phyloP scores from a whole-genome alignment of 495 filamentous ascomycete genomes.

The Neurospora pannonica region DNA sequence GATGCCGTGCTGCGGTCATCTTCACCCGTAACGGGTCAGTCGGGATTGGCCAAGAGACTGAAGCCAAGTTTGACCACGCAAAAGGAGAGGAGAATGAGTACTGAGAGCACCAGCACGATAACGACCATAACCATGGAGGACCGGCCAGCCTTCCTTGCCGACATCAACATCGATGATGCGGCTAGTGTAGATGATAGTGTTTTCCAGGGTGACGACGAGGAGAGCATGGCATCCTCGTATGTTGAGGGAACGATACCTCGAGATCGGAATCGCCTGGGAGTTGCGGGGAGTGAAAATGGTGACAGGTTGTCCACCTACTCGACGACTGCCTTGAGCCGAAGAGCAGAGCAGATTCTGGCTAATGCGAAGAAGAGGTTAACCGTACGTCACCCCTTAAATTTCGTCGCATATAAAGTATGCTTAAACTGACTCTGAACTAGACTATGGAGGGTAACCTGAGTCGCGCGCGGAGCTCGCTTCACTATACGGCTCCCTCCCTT shows the following conservation, averaged over 20 bases:
- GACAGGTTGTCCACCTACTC: conserved; percentile 41
- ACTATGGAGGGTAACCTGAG: conserved; percentile 86
- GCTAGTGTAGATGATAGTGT: conserved; percentile 48
- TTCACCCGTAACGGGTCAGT: conserved; percentile 12
- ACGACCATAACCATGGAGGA: conserved; percentile 39
- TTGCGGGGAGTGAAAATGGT: conserved; percentile 19
- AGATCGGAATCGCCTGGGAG: conserved; percentile 11
- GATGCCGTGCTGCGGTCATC: neutral
- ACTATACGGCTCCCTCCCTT: conserved; percentile 49
- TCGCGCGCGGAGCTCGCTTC: conserved; percentile 66
- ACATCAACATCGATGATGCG: conserved; percentile 49
- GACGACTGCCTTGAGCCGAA: conserved; percentile 63
- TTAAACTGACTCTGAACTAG: conserved; percentile 31
- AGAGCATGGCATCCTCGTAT: conserved; percentile 44
- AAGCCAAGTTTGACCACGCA: conserved; percentile 23
- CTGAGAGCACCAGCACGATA: conserved; percentile 43
- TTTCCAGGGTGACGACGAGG: conserved; percentile 51
- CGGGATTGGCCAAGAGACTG: conserved; percentile 27
- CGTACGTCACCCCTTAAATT: conserved; percentile 41
- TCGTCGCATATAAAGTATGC: neutral
- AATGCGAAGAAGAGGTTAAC: conserved; percentile 83
- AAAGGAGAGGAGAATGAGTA: conserved; percentile 29
- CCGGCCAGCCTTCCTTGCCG: conserved; percentile 35
- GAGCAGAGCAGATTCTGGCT: conserved; percentile 79
- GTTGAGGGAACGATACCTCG: conserved; percentile 27